These are phyloP conservation scores for Magnaporthales sp. DNA, from an alignment of 2,329 filamentous ascomycete species.

Conservation along the genomic window DNA sequence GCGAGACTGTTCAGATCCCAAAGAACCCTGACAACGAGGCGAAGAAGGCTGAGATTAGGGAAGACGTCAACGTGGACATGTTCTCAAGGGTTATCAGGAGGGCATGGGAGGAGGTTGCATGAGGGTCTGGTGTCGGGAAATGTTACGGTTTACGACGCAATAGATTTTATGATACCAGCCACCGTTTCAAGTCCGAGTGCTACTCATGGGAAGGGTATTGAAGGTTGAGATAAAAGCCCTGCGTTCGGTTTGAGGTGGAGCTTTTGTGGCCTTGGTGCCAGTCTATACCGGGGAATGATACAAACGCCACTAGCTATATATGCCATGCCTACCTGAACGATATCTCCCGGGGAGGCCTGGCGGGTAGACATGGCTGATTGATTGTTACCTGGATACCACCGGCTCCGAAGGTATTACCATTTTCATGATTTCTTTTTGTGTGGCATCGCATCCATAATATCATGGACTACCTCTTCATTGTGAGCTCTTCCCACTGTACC, in stretches of 20 bases:
- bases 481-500: conserved; percentile 89
- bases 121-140: conserved; percentile 1
- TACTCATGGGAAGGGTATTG: neutral
- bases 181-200: neutral
- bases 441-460: neutral
- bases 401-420: neutral
- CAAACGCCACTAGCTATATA: neutral
- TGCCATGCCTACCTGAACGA: neutral
- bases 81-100: conserved; percentile 72
- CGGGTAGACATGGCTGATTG: neutral
- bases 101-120: conserved; percentile 76
- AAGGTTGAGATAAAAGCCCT: neutral
- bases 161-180: neutral
- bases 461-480: conserved; percentile 20
- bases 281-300: neutral
- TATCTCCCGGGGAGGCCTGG: neutral
- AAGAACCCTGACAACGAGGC: conserved; percentile 97
- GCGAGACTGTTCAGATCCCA: conserved; percentile 61
- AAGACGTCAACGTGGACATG: conserved; percentile 89
- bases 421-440: neutral
- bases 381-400: neutral
- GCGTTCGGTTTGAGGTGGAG: conserved; percentile 3
- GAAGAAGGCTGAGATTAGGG: conserved; percentile 87
- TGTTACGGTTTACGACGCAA: neutral
- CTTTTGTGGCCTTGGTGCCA: neutral